These are phyloP conservation scores for Trichomonas vaginalis DNA, from an alignment of 208 protist species.

Conservation along the genomic window DNA sequence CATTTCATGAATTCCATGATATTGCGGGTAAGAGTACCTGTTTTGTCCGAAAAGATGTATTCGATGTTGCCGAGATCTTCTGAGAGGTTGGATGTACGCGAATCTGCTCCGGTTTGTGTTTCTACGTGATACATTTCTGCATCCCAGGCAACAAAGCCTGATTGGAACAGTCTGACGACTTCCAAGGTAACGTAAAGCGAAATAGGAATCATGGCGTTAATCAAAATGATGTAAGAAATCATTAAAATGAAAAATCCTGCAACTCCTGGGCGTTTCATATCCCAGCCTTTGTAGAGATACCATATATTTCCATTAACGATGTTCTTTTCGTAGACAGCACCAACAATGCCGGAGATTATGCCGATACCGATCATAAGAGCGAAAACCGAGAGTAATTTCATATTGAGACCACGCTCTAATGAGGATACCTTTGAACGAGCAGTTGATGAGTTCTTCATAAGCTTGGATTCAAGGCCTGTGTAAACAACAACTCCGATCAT, in stretches of 20 bases:
- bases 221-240: slow-evolving; percentile 25
- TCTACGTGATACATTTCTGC: slow-evolving; percentile 39
- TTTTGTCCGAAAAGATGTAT: slow-evolving; percentile 54
- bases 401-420: not conserved
- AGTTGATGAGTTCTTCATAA: slow-evolving; percentile 58
- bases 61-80: slow-evolving; percentile 48
- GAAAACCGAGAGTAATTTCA: not conserved
- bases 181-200: slow-evolving; percentile 36
- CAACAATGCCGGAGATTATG: not conserved
- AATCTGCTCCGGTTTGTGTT: not conserved
- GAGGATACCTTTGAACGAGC: not conserved
- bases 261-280: not conserved
- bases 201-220: slow-evolving; percentile 30
- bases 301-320: not conserved
- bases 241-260: not conserved
- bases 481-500: slow-evolving; percentile 41
- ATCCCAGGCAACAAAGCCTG: slow-evolving; percentile 35
- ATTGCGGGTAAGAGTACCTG: slow-evolving; percentile 52
- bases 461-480: slow-evolving; percentile 48
- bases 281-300: not conserved
- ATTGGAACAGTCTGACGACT: slow-evolving; percentile 26
- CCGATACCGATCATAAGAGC: not conserved
- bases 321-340: not conserved
- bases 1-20: slow-evolving; percentile 22
- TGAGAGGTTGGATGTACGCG: slow-evolving; percentile 33